A percentile compares a stretch with the other conserved stretches of the same genome.
Evolutionary conservation across 345 rosid species (phyloP).

Genomic region (Alliaria petiolata): DNA sequence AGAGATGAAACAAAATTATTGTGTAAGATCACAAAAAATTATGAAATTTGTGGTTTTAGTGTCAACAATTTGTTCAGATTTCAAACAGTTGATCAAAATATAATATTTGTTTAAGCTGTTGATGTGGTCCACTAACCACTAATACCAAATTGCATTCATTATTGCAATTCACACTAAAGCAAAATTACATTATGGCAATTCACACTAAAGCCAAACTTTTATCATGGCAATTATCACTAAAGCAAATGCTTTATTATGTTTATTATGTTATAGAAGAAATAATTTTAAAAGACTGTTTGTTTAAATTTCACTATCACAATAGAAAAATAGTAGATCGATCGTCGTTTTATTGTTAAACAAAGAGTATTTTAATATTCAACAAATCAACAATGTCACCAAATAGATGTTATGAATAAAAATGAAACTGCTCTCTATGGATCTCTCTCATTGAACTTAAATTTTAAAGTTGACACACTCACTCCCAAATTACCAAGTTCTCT

Average conservation of each 20-base stretch:
- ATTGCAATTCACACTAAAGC: background rate
- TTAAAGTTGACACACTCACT: too few relatives aligned
- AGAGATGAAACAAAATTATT: background rate
- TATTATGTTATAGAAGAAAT: too few relatives aligned
- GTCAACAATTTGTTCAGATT: background rate
- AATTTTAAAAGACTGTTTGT: background rate
- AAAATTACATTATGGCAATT: background rate
- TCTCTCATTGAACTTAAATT: too few relatives aligned
- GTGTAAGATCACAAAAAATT: background rate
- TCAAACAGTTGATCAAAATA: background rate
- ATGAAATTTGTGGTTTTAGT: background rate
- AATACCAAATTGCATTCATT: background rate
- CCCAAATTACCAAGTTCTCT: too few relatives aligned
- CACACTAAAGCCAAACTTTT: background rate
- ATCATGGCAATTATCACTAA: background rate
- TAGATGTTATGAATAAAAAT: background rate
- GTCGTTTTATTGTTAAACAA: background rate
- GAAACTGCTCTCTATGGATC: background rate
- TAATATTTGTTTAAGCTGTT: background rate
- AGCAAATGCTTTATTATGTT: background rate
- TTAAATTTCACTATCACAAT: background rate
- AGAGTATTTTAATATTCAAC: background rate
- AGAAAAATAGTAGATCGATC: background rate
- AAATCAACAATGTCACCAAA: too few relatives aligned
- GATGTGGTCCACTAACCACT: constrained; percentile 15